Conservation (phyloP, 805 yeast species). For the Cyberlindnera americana region DNA sequence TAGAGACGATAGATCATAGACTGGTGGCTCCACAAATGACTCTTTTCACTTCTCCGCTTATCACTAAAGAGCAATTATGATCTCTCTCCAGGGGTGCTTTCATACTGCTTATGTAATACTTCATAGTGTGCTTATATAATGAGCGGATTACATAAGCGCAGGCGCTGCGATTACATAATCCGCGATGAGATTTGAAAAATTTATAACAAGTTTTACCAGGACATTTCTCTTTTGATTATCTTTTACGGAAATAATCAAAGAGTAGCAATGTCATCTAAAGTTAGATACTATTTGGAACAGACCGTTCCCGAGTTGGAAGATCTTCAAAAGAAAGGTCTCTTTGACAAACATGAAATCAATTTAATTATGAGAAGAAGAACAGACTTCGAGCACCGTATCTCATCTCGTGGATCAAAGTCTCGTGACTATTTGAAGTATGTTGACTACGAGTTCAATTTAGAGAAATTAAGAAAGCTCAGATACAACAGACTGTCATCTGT, state of each 20-base stretch:
- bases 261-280: conserved; percentile 32
- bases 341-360: conserved; percentile 77
- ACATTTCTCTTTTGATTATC: no score
- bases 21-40: no score
- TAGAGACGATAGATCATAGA: no score
- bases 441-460: conserved; percentile 76
- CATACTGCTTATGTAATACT: no score
- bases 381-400: conserved; percentile 88
- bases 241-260: background rate
- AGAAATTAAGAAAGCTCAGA: conserved; percentile 71
- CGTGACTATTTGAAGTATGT: conserved; percentile 76
- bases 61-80: no score
- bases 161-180: no score
- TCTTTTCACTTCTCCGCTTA: no score
- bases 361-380: conserved; percentile 89
- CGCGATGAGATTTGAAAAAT: no score
- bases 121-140: no score
- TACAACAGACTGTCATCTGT: conserved; percentile 55
- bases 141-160: no score
- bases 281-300: conserved; percentile 56
- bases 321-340: conserved; percentile 72
- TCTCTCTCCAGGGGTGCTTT: no score
- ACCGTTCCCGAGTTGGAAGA: conserved; percentile 93
- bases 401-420: conserved; percentile 76
- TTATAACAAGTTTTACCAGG: no score